Percentiles rank a stretch among this genome's conserved stretches.
phyloP scores from a whole-genome alignment of 225 moss, liverwort and hornwort genomes.

The Antitrichia curtipendula region DNA sequence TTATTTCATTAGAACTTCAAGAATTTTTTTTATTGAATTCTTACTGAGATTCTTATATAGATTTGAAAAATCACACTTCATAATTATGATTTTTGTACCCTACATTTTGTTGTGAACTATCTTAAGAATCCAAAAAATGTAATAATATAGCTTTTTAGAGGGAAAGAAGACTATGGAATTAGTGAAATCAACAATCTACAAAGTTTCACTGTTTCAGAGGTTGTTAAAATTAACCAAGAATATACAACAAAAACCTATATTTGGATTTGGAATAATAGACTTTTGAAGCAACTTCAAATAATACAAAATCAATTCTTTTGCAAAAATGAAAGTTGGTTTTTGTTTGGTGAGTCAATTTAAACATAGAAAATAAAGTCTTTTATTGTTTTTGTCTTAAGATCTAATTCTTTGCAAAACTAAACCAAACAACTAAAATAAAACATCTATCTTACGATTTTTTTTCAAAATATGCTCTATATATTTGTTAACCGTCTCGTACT shows the following conservation, averaged over 20 bases:
- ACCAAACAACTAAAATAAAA: not conserved
- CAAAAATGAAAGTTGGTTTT: not conserved
- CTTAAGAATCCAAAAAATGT: fast-evolving
- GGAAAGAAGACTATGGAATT: not conserved
- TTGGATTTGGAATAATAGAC: not conserved
- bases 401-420: not conserved
- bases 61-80: not conserved
- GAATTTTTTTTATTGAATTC: not conserved
- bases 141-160: not conserved
- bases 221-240: not conserved
- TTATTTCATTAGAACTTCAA: too few relatives aligned
- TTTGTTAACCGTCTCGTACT: not conserved
- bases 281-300: not conserved
- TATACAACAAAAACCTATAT: not conserved
- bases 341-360: not conserved
- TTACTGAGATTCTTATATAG: too few relatives aligned
- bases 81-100: not conserved
- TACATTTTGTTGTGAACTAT: not conserved
- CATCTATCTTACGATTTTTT: not conserved
- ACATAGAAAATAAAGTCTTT: not conserved
- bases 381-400: not conserved
- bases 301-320: not conserved
- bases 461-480: not conserved
- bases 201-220: too few relatives aligned
- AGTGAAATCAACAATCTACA: not conserved